Percentiles rank a stretch among this genome's conserved stretches.
Evolutionary conservation across 108 stramenopile genomes (phyloP).

Genomic region (Cyclotella cryptica): DNA sequence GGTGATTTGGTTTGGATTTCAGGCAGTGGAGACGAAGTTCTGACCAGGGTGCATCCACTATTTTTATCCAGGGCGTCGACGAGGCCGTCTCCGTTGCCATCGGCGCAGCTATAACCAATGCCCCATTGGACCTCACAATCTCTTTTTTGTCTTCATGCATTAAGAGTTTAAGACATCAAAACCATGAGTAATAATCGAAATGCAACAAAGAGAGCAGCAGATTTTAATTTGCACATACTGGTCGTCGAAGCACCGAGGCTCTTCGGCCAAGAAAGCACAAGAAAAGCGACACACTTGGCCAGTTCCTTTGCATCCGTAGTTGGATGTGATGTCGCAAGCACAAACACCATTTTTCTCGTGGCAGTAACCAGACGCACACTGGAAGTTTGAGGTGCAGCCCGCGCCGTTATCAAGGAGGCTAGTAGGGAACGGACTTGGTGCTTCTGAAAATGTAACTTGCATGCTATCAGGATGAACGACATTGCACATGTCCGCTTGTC

Average conservation of each 20-base stretch:
- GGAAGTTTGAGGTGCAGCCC: not conserved
- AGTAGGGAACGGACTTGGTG: slow-evolving; percentile 9
- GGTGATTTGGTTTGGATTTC: slow-evolving; percentile 12
- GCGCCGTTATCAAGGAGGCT: slow-evolving; percentile 7
- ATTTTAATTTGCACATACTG: not conserved
- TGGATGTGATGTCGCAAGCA: slow-evolving; percentile 8
- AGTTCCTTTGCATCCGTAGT: not conserved
- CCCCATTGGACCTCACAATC: slow-evolving; percentile 20
- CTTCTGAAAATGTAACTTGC: slow-evolving; percentile 16
- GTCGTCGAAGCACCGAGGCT: slow-evolving; percentile 15
- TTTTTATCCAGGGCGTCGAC: slow-evolving; percentile 11
- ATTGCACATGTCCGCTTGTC: slow-evolving; percentile 17
- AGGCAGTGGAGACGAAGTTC: not conserved
- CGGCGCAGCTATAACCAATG: slow-evolving; percentile 14
- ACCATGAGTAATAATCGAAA: not conserved
- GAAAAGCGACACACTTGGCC: slow-evolving; percentile 19
- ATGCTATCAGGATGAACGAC: slow-evolving; percentile 30
- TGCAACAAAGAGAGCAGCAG: not conserved
- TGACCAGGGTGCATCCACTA: slow-evolving; percentile 8
- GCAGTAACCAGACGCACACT: slow-evolving; percentile 25
- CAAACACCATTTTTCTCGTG: slow-evolving; percentile 12
- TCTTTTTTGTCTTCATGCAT: not conserved
- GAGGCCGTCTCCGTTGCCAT: slow-evolving; percentile 13
- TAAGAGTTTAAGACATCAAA: not conserved
- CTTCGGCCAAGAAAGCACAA: slow-evolving; percentile 9